These are phyloP conservation scores for Paramecium pentaurelia DNA, from an alignment of 73 alveolate species.

Conservation along the genomic window DNA sequence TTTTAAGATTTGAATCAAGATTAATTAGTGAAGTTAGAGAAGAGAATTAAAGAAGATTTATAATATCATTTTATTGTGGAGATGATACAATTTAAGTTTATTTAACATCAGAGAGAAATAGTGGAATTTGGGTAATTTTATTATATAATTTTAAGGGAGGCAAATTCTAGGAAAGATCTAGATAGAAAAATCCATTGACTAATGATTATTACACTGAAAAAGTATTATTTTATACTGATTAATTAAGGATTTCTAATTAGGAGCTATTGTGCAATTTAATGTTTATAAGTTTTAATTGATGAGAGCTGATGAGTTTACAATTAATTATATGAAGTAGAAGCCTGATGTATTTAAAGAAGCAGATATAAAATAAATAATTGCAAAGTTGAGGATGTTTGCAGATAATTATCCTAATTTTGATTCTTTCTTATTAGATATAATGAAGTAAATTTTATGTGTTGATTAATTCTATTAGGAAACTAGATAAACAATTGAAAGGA, in stretches of 20 bases:
- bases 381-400: neutral
- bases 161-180: constrained; percentile 18
- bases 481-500: neutral
- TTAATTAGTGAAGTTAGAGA: constrained; percentile 86
- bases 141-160: neutral
- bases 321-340: neutral
- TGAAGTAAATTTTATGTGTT: neutral
- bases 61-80: constrained; percentile 89
- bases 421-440: neutral
- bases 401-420: neutral
- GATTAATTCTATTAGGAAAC: neutral
- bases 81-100: constrained; percentile 91
- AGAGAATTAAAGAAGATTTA: constrained; percentile 90
- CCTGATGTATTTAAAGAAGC: constrained; percentile 36
- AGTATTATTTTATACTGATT: neutral
- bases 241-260: constrained; percentile 4
- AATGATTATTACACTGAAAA: neutral
- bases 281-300: constrained; percentile 8
- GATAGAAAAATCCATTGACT: constrained; percentile 27
- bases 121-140: constrained; percentile 28
- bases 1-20: constrained; percentile 88
- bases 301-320: constrained; percentile 29
- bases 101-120: constrained; percentile 64
- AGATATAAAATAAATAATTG: neutral
- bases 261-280: neutral